Base-by-base conservation (phyloP, 2,329 filamentous ascomycete genomes). In the Cladosporium velox region DNA sequence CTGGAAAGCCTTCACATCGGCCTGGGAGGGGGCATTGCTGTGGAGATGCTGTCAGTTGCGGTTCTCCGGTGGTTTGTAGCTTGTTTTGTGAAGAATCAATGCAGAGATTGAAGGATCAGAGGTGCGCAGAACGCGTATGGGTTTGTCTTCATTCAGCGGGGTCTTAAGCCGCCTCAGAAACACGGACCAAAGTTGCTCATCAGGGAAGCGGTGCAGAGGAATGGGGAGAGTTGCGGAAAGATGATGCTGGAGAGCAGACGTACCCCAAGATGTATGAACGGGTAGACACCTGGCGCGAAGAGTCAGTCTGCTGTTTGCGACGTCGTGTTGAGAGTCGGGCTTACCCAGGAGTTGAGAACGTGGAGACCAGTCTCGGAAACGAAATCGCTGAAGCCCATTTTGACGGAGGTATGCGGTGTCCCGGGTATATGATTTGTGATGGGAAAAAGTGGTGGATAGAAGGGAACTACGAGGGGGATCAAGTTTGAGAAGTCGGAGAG, bases 1-100 rank as follows among this genome's bases (percentile, higher is more conserved):
- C 88, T 98, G 96, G 91, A 91, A 98, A 84, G 88, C 88, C 82
- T 90, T 91, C 77, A 96, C 94, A 86, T 99, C 95, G 83, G 95
- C 95, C 87, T 99, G 95, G 76, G 92, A 92, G 76, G 93, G 90
- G 70, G 81, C 77, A 78, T 87, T 83, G 77, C 88, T 90, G 49
- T 89, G 49, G 41, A 51, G 62, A 66, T 44, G 52, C 67, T 69
- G 65, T 66, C 62, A 63, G 69, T 68, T 38, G 47, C 38, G 38
- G 41, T 41, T 30, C 54, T 18, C 35, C 8, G 66, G 68, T 66
- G 55, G 63, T 71, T 66, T 72, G 55, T 24, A 67, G 57, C 41
- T 57, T 49, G 51, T 35, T 59, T 51, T 34, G 69, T 52, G 66
- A 34, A 55, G 18, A 32, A 34, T 55, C 34, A 44, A 64, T 44